Evolutionary conservation across 2,329 filamentous ascomycete species (phyloP).

Genomic region (Cladophialophora chaetospira): DNA sequence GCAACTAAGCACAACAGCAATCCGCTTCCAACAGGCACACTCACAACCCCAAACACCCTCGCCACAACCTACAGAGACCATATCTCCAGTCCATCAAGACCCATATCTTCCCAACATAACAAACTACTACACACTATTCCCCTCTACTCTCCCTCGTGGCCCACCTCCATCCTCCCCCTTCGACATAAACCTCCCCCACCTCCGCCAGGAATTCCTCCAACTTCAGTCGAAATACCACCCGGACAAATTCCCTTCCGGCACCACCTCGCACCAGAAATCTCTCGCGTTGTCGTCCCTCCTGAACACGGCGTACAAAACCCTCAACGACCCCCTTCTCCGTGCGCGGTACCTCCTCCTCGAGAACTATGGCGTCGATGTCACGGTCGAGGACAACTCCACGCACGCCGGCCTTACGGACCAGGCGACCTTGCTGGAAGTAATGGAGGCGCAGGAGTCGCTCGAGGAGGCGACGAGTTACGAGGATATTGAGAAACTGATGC

Average conservation of each 20-base stretch:
- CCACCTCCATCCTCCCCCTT: constrained; percentile 79
- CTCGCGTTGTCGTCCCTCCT: constrained; percentile 79
- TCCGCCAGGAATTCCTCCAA: constrained; percentile 82
- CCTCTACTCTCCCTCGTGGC: constrained; percentile 71
- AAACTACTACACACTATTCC: constrained; percentile 88
- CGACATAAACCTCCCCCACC: constrained; percentile 66
- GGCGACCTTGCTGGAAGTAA: constrained; percentile 78
- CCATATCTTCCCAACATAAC: constrained; percentile 23
- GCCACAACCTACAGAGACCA: background rate
- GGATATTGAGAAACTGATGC: constrained; percentile 65
- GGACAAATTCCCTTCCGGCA: constrained; percentile 50
- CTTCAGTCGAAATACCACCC: constrained; percentile 64
- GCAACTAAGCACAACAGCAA: constrained; percentile 9
- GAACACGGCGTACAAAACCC: constrained; percentile 88
- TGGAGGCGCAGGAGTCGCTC: constrained; percentile 77
- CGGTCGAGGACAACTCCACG: constrained; percentile 72
- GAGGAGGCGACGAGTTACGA: constrained; percentile 60
- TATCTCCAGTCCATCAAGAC: background rate
- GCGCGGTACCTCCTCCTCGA: constrained; percentile 83
- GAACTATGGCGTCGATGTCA: constrained; percentile 69
- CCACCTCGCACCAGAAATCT: constrained; percentile 58
- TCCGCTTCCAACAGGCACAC: constrained; percentile 2
- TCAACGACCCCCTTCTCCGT: constrained; percentile 73
- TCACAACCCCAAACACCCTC: background rate
- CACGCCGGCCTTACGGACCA: constrained; percentile 62